These are phyloP conservation scores for Backusella macrospora DNA, from an alignment of 192 early-diverging fungal genomes.

Conservation along the genomic window DNA sequence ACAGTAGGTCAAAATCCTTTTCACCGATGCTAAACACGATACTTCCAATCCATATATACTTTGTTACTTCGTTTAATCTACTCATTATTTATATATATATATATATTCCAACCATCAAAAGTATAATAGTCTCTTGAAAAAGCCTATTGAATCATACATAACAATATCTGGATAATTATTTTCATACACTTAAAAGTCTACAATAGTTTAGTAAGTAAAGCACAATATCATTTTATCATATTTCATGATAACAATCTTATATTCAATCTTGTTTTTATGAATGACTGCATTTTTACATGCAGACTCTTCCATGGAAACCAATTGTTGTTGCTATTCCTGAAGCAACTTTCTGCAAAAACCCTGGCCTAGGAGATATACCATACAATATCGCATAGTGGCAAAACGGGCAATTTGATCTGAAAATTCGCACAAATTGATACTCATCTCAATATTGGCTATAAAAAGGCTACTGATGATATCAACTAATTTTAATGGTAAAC, in stretches of 20 bases:
- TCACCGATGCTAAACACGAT: too few species aligned
- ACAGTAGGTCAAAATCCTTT: too few species aligned
- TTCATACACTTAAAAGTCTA: slow-evolving; percentile 44
- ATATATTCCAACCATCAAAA: slow-evolving; percentile 51
- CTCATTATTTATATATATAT: too few species aligned
- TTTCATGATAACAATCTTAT: slow-evolving; percentile 45
- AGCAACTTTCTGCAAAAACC: slow-evolving; percentile 31
- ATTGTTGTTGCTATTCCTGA: background rate
- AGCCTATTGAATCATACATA: slow-evolving; percentile 34
- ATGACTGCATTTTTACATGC: slow-evolving; percentile 8
- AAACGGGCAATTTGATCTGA: slow-evolving; percentile 53
- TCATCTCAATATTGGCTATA: slow-evolving; percentile 12
- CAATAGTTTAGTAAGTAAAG: slow-evolving; percentile 9
- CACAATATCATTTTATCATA: slow-evolving; percentile 28
- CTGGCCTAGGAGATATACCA: slow-evolving; percentile 35
- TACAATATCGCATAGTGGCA: slow-evolving; percentile 51
- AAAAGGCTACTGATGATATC: background rate
- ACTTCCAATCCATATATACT: slow-evolving; percentile 43
- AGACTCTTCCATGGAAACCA: slow-evolving; percentile 24
- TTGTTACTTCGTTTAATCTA: slow-evolving; percentile 47
- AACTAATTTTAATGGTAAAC: slow-evolving; percentile 49
- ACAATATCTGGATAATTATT: slow-evolving; percentile 47
- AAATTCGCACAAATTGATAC: slow-evolving; percentile 57
- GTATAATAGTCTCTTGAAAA: slow-evolving; percentile 34
- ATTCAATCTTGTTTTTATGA: slow-evolving; percentile 34